Evolutionary conservation across 805 yeast genomes (phyloP).

Genomic region (Hanseniaspora pseudoguilliermondii): DNA sequence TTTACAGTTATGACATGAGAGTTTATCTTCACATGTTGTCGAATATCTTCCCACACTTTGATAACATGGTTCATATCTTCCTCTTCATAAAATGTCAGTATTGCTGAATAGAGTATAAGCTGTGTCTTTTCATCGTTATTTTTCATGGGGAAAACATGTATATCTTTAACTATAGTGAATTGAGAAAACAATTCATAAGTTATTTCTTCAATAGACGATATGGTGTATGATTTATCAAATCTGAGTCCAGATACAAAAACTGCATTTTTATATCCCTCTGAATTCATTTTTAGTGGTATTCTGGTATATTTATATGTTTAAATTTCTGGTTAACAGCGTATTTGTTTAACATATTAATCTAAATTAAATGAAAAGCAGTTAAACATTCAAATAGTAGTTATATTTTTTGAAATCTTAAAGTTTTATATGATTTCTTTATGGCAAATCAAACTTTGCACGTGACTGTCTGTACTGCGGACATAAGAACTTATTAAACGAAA

Average conservation of each 20-base stretch:
- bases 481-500: too few species aligned
- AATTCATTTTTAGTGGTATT: neutral
- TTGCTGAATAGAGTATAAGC: neutral
- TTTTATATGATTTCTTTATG: too few species aligned
- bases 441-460: too few species aligned
- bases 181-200: constrained; percentile 76
- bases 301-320: too few species aligned
- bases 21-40: constrained; percentile 17
- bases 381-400: too few species aligned
- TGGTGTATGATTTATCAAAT: constrained; percentile 48
- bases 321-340: too few species aligned
- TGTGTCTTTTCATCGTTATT: constrained; percentile 69
- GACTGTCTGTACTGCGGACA: too few species aligned
- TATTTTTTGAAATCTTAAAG: too few species aligned
- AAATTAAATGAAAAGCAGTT: too few species aligned
- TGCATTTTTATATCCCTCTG: neutral
- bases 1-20: constrained; percentile 40
- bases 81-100: constrained; percentile 32
- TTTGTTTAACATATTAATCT: too few species aligned
- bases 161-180: constrained; percentile 59
- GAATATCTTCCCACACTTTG: constrained; percentile 41
- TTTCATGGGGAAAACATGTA: constrained; percentile 64
- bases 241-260: constrained; percentile 26
- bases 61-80: constrained; percentile 61
- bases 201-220: constrained; percentile 64